Conservation (phyloP, 2,329 filamentous ascomycete species). For the Aspergillus spinulosporus region DNA sequence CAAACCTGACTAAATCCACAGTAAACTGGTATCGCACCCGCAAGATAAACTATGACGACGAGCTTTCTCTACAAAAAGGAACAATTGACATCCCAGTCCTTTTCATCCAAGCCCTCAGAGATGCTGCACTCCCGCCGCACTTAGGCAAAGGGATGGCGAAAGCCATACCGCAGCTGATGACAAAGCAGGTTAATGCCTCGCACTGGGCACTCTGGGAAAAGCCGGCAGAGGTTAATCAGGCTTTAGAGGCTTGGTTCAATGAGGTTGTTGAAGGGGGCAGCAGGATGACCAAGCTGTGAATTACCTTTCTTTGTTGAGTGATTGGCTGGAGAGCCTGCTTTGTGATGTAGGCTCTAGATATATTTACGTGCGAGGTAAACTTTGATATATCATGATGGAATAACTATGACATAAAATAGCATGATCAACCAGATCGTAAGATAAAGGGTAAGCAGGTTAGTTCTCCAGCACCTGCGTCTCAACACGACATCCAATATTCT, state of each 20-base stretch:
- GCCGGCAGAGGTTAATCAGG: slow-evolving; percentile 67
- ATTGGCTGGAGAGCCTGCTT: background rate
- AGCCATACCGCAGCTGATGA: slow-evolving; percentile 64
- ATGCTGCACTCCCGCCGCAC: slow-evolving; percentile 69
- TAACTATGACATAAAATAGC: background rate
- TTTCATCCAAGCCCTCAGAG: slow-evolving; percentile 71
- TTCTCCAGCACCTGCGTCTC: slow-evolving; percentile 40
- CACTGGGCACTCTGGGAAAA: slow-evolving; percentile 86
- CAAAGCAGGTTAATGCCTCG: slow-evolving; percentile 64
- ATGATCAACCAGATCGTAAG: slow-evolving; percentile 1
- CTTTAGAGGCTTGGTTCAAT: slow-evolving; percentile 68
- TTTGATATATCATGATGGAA: background rate
- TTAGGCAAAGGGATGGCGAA: slow-evolving; percentile 72
- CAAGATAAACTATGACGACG: slow-evolving; percentile 74
- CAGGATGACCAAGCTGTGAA: slow-evolving; percentile 10
- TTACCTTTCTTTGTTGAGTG: background rate
- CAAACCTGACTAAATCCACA: slow-evolving; percentile 5
- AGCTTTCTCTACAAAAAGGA: slow-evolving; percentile 46
- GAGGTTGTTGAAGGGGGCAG: slow-evolving; percentile 16
- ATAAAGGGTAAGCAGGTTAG: slow-evolving; percentile 10
- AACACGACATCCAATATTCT: slow-evolving; percentile 45
- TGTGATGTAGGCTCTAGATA: background rate
- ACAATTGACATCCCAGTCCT: slow-evolving; percentile 65
- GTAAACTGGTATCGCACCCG: slow-evolving; percentile 85
- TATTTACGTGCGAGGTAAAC: background rate